Evolutionary conservation across 352 stramenopile species (phyloP).

Genomic region (Pythium graminicola): DNA sequence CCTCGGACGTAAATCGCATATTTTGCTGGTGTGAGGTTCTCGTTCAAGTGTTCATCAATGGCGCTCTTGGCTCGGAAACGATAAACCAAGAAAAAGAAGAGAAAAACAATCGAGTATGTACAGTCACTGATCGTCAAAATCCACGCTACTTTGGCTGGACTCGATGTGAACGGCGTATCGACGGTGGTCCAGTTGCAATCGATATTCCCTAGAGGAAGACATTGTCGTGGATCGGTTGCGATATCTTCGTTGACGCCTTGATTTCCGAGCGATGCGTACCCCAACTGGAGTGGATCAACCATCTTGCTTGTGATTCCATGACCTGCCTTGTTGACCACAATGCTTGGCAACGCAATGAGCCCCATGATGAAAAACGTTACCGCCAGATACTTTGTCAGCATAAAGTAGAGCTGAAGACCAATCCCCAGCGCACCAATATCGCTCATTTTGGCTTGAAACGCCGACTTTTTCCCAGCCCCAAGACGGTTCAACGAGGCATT

Average conservation of each 20-base stretch:
- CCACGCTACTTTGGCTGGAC: conserved; percentile 54
- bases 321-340: conserved; percentile 58
- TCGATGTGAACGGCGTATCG: conserved; percentile 56
- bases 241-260: conserved; percentile 62
- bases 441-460: conserved; percentile 51
- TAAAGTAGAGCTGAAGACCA: conserved; percentile 80
- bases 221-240: conserved; percentile 33
- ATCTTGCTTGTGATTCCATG: conserved; percentile 60
- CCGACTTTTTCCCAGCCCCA: conserved; percentile 52
- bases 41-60: conserved; percentile 59
- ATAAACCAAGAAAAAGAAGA: conserved; percentile 60
- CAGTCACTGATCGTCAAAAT: conserved; percentile 63
- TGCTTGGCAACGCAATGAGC: conserved; percentile 49
- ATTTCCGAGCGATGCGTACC: conserved; percentile 71
- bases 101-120: conserved; percentile 61
- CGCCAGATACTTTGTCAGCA: conserved; percentile 72
- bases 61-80: conserved; percentile 31
- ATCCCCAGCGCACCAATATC: conserved; percentile 77
- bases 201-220: conserved; percentile 45
- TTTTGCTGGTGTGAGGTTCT: conserved; percentile 76
- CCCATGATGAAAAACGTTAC: conserved; percentile 67
- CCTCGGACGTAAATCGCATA: conserved; percentile 75
- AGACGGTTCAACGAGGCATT: conserved; percentile 51
- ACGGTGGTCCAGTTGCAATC: conserved; percentile 68
- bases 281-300: conserved; percentile 61